Evolutionary conservation across 371 early-diverging fungal species (phyloP).

Genomic region (Smittium mucronatum): DNA sequence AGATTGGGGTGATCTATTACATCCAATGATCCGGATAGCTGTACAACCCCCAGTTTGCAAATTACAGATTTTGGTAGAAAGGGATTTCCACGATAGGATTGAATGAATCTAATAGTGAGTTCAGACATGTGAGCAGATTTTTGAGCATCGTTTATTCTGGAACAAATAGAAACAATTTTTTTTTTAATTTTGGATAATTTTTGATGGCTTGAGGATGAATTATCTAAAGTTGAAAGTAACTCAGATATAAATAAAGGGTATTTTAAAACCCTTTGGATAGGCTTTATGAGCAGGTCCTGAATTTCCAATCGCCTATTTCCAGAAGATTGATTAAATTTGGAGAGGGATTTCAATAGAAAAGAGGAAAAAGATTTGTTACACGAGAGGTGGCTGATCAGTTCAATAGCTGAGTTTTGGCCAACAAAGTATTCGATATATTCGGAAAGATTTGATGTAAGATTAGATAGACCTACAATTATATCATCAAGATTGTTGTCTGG

Average conservation of each 20-base stretch:
- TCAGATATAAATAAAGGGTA: conserved; percentile 73
- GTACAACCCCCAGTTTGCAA: background rate
- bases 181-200: conserved; percentile 45
- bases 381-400: background rate
- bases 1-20: conserved; percentile 5
- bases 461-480: background rate
- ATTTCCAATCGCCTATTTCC: conserved; percentile 36
- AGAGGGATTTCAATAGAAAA: background rate
- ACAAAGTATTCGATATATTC: conserved; percentile 9
- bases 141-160: conserved; percentile 8
- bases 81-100: background rate
- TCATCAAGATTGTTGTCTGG: background rate
- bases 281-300: conserved; percentile 85
- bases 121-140: background rate
- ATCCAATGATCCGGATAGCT: conserved; percentile 9
- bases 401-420: background rate
- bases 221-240: conserved; percentile 58
- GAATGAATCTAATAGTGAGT: conserved; percentile 7
- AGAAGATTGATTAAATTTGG: background rate
- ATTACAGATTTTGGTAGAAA: conserved; percentile 3
- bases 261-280: conserved; percentile 93
- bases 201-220: conserved; percentile 47
- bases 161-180: background rate
- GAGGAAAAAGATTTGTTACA: background rate
- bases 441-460: background rate